A percentile compares a stretch with the other conserved stretches of the same genome.
Conservation (phyloP, 139 green algal species). For the Monoraphidium neglectum region DNA sequence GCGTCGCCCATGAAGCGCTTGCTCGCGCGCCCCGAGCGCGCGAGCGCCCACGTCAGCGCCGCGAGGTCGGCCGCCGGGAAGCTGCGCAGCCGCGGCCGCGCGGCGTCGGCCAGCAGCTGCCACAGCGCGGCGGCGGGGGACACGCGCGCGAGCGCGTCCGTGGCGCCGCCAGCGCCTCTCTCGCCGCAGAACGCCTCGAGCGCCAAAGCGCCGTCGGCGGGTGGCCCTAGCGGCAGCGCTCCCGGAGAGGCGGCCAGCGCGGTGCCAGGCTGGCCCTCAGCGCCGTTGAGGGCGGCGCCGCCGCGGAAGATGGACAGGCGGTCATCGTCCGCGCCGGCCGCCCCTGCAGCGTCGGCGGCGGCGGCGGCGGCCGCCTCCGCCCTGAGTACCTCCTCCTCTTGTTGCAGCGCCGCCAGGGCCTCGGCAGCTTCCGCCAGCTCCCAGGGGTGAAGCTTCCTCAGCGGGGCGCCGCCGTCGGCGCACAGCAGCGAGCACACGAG, state of each 20-base stretch:
- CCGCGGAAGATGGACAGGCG: too few relatives aligned
- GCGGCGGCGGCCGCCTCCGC: background rate
- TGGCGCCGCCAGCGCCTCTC: background rate
- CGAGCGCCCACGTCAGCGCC: background rate
- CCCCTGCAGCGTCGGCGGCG: too few relatives aligned
- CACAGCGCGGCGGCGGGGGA: background rate
- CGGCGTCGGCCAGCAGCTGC: background rate
- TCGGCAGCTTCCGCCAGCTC: background rate
- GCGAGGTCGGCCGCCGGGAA: background rate
- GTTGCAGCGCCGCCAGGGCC: background rate
- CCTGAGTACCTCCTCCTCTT: background rate
- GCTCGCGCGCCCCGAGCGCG: background rate
- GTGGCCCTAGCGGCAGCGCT: background rate
- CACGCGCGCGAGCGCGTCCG: too few relatives aligned
- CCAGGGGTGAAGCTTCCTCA: background rate
- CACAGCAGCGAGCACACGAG: background rate
- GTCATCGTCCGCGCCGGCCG: too few relatives aligned
- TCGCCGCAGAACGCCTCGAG: background rate
- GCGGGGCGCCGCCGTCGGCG: background rate
- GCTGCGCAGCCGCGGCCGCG: background rate
- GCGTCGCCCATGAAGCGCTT: background rate
- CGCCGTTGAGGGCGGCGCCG: too few relatives aligned
- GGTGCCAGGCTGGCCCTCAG: too few relatives aligned
- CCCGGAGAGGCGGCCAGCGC: too few relatives aligned
- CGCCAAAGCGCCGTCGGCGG: background rate